phyloP scores from a whole-genome alignment of 2,329 filamentous ascomycete genomes.

The Fusarium sterilihyphosum region DNA sequence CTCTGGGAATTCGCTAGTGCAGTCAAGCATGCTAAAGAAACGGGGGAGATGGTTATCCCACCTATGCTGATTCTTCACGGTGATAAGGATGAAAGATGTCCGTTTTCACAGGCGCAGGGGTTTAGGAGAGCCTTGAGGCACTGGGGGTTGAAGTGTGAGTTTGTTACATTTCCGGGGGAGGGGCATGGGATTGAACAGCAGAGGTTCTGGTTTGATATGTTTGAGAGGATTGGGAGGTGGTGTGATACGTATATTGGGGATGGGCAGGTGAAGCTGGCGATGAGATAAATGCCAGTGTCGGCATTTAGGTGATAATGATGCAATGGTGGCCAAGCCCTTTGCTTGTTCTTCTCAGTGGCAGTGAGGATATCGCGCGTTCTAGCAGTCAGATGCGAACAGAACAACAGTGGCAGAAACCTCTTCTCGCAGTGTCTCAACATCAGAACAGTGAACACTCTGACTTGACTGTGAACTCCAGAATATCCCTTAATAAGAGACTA shows the following conservation, averaged over 20 bases:
- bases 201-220: slow-evolving; percentile 30
- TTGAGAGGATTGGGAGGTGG: slow-evolving; percentile 22
- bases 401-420: neutral
- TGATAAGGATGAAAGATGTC: slow-evolving; percentile 20
- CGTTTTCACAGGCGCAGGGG: slow-evolving; percentile 18
- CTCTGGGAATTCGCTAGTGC: slow-evolving; percentile 21
- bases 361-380: neutral
- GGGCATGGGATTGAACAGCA: slow-evolving; percentile 8
- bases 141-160: slow-evolving; percentile 11
- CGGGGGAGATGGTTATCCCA: neutral
- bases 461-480: fast-evolving
- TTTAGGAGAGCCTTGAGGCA: slow-evolving; percentile 18
- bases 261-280: neutral
- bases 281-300: neutral
- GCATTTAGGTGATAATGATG: too few relatives aligned
- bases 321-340: fast-evolving
- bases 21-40: neutral
- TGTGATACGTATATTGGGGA: slow-evolving; percentile 20
- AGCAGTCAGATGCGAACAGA: neutral
- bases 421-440: neutral
- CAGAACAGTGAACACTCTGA: neutral
- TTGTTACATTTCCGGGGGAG: slow-evolving; percentile 22
- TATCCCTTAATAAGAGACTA: neutral
- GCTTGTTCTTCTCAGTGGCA: neutral
- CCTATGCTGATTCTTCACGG: slow-evolving; percentile 32